A percentile compares a stretch with the other conserved stretches of the same genome.
These are phyloP conservation scores for Coemansia erecta DNA, from an alignment of 192 early-diverging fungal species.

Conservation along the genomic window DNA sequence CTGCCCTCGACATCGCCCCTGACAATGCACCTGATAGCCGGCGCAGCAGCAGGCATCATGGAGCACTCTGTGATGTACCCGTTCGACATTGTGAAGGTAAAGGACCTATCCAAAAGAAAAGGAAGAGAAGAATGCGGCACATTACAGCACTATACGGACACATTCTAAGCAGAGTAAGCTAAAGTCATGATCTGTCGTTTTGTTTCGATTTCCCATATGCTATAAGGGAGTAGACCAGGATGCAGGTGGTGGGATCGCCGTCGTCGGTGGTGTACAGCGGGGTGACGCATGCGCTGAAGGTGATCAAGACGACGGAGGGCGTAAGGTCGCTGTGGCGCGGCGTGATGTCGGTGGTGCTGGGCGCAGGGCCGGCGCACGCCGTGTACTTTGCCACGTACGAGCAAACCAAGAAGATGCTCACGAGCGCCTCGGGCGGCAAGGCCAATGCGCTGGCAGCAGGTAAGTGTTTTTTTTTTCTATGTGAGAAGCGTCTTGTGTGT, in stretches of 20 bases:
- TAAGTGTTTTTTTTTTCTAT: constrained; percentile 21
- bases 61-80: constrained; percentile 97
- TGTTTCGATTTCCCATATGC: neutral
- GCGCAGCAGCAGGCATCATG: constrained; percentile 94
- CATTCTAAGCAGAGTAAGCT: too few species aligned
- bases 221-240: constrained; percentile 70
- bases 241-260: constrained; percentile 79
- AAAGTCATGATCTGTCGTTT: neutral
- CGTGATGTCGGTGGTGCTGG: constrained; percentile 87
- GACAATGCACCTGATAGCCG: constrained; percentile 81
- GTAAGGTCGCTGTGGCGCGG: constrained; percentile 86
- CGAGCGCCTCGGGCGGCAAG: constrained; percentile 43
- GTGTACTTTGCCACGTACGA: constrained; percentile 96
- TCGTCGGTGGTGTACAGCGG: constrained; percentile 70
- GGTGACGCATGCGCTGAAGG: constrained; percentile 65
- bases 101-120: neutral
- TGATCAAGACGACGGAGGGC: constrained; percentile 75
- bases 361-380: constrained; percentile 94
- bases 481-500: too few species aligned
- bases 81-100: constrained; percentile 90
- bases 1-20: constrained; percentile 81
- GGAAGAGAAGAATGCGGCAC: neutral
- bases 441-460: constrained; percentile 62
- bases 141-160: too few species aligned
- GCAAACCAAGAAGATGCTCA: constrained; percentile 77